Evolutionary conservation across 164 flowering plant species (phyloP).

Genomic region (Cinnamomum micranthum): DNA sequence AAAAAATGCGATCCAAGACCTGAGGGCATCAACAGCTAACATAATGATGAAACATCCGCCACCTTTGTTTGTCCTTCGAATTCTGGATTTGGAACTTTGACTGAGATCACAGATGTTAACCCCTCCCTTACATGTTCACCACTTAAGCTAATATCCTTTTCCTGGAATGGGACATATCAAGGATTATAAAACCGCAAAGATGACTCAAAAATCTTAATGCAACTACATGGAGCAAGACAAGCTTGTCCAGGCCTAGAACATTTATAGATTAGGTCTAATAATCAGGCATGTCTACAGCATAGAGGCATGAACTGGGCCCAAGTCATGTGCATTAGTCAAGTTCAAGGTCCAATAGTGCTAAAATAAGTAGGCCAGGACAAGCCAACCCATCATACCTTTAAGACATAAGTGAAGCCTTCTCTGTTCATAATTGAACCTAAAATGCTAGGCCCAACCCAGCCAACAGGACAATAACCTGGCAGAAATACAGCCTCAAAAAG

Average conservation of each 20-base stretch:
- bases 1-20: neutral
- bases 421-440: too few species aligned
- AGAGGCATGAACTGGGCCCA: neutral
- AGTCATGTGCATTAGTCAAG: neutral
- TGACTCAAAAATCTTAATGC: neutral
- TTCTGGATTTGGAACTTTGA: slow-evolving; percentile 95
- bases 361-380: too few species aligned
- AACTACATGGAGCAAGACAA: neutral
- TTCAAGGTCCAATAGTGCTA: neutral
- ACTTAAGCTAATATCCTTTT: slow-evolving; percentile 84
- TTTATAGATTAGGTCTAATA: neutral
- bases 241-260: neutral
- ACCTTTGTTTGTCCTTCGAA: slow-evolving; percentile 99
- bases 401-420: too few species aligned
- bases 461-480: too few species aligned
- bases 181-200: neutral
- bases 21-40: neutral
- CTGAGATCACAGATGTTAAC: slow-evolving; percentile 84
- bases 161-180: slow-evolving; percentile 36
- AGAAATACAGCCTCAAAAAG: too few species aligned
- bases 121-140: slow-evolving; percentile 99
- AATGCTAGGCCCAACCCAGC: too few species aligned
- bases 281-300: neutral
- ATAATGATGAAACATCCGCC: slow-evolving; percentile 6
- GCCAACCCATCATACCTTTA: too few species aligned